Conservation (phyloP, 1,284 basidiomycete species). For the Cryptococcus maquisensis region DNA sequence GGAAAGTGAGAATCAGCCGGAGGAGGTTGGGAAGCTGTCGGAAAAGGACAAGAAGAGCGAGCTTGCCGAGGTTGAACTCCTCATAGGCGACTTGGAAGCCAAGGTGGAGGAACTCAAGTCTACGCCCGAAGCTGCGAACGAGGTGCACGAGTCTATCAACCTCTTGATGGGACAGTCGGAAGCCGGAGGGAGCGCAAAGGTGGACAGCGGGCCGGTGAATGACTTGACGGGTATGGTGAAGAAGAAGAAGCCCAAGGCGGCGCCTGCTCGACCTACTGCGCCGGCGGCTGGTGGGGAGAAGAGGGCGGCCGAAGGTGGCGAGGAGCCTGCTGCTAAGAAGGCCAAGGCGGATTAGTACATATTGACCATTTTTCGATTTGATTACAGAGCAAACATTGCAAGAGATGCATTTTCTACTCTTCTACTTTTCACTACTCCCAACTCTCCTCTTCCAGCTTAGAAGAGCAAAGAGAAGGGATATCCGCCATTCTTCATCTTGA, state of each 20-base stretch:
- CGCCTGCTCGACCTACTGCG: conserved; percentile 13
- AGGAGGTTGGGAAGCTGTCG: conserved; percentile 52
- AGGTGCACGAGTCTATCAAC: conserved; percentile 45
- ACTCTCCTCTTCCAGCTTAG: conserved; percentile 7
- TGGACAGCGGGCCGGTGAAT: conserved; percentile 56
- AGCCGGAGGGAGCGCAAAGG: conserved; percentile 4
- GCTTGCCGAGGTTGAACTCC: conserved; percentile 67
- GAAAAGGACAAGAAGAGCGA: conserved; percentile 67
- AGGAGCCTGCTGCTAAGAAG: conserved; percentile 57
- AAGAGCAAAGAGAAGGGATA: conserved; percentile 37
- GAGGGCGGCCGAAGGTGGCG: conserved; percentile 54
- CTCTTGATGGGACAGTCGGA: conserved; percentile 39
- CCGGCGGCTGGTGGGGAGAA: conserved; percentile 5
- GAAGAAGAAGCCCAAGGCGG: conserved; percentile 62
- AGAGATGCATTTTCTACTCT: conserved; percentile 1
- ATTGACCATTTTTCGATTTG: background rate
- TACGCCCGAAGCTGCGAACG: conserved; percentile 58
- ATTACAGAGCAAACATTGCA: background rate
- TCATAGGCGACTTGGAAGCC: conserved; percentile 71
- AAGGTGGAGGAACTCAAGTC: conserved; percentile 88
- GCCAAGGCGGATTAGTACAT: conserved; percentile 54
- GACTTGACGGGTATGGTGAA: conserved; percentile 76
- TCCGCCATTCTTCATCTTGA: conserved; percentile 80
- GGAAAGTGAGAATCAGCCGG: conserved; percentile 42
- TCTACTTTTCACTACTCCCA: background rate